A percentile compares a stretch with the other conserved stretches of the same genome.
phyloP scores from a whole-genome alignment of 306 rosid species.

The Biancaea sappan region DNA sequence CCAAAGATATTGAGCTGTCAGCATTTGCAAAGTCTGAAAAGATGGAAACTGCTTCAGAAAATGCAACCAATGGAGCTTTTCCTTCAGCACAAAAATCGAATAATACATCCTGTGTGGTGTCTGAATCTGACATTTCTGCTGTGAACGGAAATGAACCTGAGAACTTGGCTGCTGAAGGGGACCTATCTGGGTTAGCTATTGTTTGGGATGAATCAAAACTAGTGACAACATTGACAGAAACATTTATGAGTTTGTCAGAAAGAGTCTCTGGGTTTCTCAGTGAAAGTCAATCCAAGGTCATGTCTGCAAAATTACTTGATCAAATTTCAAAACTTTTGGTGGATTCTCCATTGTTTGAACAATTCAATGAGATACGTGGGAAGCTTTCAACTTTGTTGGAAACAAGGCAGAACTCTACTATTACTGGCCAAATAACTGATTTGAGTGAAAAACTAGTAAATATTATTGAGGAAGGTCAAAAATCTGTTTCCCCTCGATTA shows the following conservation, averaged over 20 bases:
- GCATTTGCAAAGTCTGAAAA: constrained; percentile 63
- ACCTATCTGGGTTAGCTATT: constrained; percentile 48
- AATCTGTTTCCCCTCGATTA: constrained; percentile 84
- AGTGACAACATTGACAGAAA: constrained; percentile 70
- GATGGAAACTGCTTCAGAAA: constrained; percentile 71
- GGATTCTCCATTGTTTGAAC: constrained; percentile 75
- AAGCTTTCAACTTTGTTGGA: constrained; percentile 73
- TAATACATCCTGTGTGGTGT: constrained; percentile 36
- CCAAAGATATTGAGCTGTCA: constrained; percentile 61
- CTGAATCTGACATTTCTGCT: constrained; percentile 46
- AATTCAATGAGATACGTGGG: constrained; percentile 69
- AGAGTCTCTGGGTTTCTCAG: constrained; percentile 85
- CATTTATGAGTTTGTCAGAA: constrained; percentile 73
- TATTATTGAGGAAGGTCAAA: constrained; percentile 88
- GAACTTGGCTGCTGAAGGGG: constrained; percentile 40
- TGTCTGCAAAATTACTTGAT: constrained; percentile 77
- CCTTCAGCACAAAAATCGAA: constrained; percentile 48
- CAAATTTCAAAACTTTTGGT: constrained; percentile 82
- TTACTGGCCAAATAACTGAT: constrained; percentile 77
- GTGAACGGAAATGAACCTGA: constrained; percentile 46
- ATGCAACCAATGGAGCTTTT: constrained; percentile 50
- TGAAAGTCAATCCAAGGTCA: constrained; percentile 77
- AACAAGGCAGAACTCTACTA: constrained; percentile 63
- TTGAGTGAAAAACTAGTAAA: constrained; percentile 83
- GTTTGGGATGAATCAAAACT: constrained; percentile 80